phyloP scores from a whole-genome alignment of 805 yeast species.

The Lipomyces yamanashiensis region DNA sequence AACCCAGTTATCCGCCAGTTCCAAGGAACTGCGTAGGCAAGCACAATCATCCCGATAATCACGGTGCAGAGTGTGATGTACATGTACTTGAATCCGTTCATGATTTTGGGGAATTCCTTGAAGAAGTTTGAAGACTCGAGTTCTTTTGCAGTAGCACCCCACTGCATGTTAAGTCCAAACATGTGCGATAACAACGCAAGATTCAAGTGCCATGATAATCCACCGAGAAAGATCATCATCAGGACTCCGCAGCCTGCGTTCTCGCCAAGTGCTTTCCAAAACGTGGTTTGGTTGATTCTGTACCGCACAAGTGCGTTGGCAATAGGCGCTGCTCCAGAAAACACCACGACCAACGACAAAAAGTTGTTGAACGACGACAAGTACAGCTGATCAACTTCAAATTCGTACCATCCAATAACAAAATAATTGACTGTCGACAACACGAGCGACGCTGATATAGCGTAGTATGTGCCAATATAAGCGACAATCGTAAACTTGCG shows the following conservation, averaged over 20 bases:
- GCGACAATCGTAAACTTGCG: constrained; percentile 29
- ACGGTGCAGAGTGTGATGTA: constrained; percentile 5
- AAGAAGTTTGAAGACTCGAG: constrained; percentile 31
- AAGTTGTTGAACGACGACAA: constrained; percentile 24
- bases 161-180: constrained; percentile 29
- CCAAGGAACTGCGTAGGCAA: constrained; percentile 31
- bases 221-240: constrained; percentile 28
- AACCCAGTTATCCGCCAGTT: constrained; percentile 24
- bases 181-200: constrained; percentile 28
- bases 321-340: constrained; percentile 24
- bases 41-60: constrained; percentile 14
- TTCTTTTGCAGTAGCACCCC: constrained; percentile 35
- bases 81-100: constrained; percentile 25
- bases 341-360: constrained; percentile 21
- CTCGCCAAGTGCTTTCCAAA: constrained; percentile 15
- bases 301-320: constrained; percentile 22
- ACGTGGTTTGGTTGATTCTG: constrained; percentile 12
- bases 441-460: constrained; percentile 26
- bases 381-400: constrained; percentile 23
- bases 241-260: constrained; percentile 16
- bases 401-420: constrained; percentile 26
- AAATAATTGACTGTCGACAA: constrained; percentile 25
- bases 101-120: constrained; percentile 28
- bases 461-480: constrained; percentile 32
- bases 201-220: constrained; percentile 28